Evolutionary conservation across 2,329 filamentous ascomycete genomes (phyloP).

Genomic region (Ophiostoma triangulosporum): DNA sequence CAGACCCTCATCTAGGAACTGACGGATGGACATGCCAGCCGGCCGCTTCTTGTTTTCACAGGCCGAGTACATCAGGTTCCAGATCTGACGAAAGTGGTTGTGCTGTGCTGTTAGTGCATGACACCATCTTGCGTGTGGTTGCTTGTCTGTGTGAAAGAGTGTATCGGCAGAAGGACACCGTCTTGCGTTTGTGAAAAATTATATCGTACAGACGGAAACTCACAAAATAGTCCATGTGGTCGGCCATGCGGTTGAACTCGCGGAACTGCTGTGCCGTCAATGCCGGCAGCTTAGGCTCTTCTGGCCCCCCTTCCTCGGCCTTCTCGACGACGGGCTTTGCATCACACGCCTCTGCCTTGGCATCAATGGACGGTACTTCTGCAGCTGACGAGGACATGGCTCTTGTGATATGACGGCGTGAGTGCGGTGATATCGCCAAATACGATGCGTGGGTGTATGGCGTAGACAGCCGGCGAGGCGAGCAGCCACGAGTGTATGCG

Average conservation of each 20-base stretch:
- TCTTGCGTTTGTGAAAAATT: too few relatives aligned
- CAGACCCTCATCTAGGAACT: constrained; percentile 56
- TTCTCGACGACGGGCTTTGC: background rate
- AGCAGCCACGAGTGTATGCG: background rate
- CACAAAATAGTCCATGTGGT: constrained; percentile 62
- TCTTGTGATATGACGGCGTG: background rate
- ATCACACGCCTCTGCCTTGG: background rate
- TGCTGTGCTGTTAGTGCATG: constrained; percentile 36
- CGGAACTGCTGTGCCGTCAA: constrained; percentile 54
- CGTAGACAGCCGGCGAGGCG: background rate
- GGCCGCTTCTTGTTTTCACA: constrained; percentile 47
- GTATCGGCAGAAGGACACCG: too few relatives aligned
- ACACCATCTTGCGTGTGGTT: too few relatives aligned
- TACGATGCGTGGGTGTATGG: background rate
- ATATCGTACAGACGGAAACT: constrained; percentile 21
- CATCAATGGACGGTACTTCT: background rate
- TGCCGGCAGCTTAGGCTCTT: constrained; percentile 34
- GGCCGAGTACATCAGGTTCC: constrained; percentile 57
- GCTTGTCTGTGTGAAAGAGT: too few relatives aligned
- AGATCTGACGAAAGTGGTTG: constrained; percentile 60
- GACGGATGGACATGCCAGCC: constrained; percentile 47
- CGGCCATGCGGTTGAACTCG: constrained; percentile 58
- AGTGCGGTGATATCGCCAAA: background rate
- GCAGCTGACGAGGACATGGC: constrained; percentile 1
- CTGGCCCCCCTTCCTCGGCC: constrained; percentile 1